Base-by-base conservation (phyloP, 78 protist species). In the Anaeramoeba flamelloides region DNA sequence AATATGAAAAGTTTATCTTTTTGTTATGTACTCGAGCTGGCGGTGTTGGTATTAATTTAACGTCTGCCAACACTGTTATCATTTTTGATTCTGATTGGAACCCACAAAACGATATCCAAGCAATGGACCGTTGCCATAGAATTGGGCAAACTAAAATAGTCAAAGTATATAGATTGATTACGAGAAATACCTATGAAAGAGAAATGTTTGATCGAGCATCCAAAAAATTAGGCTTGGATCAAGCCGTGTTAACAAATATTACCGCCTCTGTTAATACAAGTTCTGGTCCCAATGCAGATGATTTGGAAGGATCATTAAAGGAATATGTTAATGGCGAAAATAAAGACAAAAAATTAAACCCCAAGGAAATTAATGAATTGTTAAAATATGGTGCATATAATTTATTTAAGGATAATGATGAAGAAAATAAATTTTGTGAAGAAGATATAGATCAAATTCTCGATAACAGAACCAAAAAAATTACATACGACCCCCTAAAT, bases 61-160 rank as follows among this genome's bases (percentile, higher is more conserved):
- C 89, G 0, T 89, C 97, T 1, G 98, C 98, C 1, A 97, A 95
- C 82, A 94, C 97, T 1, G 97, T 94, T 74, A 84, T 96, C 84
- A 92, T 96, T 79, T 94, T 88, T 79, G 99, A 96, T 81, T 39
- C 84, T 0, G 99, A 96, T 80, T 96, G 98, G 98, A 94, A 96
- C 82, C 98, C 99, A 17, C 96, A 92, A 75, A 90, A 93, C 80
- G 99, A 96, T 79, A 4, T 94, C 32, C 99, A 96, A 80, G 98
- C 94, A 26, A 84, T 80, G 53, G 94, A 91, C 3, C 38, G 91
- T 2, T 83, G 85, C 31, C 91, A 90, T 53, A 87, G 98, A 32
- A 87, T 94, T 22, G 96, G 95, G 30, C 98, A 94, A 85, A 75
- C 32, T 78, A 79, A 84, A 36, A 85, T 76, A 1, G 99, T 97